Percentiles rank a stretch among this genome's conserved stretches.
Evolutionary conservation across 352 stramenopile genomes (phyloP).

Genomic region (Phytophthora quininea): DNA sequence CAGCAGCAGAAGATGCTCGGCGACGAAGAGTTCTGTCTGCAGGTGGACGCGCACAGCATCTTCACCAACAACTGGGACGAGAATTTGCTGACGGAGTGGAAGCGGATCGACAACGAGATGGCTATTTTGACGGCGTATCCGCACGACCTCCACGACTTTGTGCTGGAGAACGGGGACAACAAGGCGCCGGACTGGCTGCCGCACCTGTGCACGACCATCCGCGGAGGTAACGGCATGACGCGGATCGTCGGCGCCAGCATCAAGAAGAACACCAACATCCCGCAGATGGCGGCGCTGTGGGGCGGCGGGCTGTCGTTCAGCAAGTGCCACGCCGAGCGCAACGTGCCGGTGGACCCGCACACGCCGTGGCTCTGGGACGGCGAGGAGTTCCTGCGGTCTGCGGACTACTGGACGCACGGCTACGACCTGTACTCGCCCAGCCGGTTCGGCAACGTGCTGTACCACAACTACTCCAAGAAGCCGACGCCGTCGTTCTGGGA

Average conservation of each 20-base stretch:
- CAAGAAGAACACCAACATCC: conserved; percentile 70
- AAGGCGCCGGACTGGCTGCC: conserved; percentile 54
- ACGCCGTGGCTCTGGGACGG: conserved; percentile 75
- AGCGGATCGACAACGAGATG: conserved; percentile 76
- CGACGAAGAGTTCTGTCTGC: conserved; percentile 82
- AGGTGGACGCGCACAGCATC: conserved; percentile 82
- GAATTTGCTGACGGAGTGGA: conserved; percentile 73
- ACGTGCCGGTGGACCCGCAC: conserved; percentile 67
- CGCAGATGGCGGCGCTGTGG: conserved; percentile 69
- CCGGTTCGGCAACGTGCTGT: conserved; percentile 53
- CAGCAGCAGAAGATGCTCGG: conserved; percentile 76
- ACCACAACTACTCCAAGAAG: conserved; percentile 56
- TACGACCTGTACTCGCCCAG: conserved; percentile 74
- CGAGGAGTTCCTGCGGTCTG: conserved; percentile 61
- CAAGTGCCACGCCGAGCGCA: conserved; percentile 76
- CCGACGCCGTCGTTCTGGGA: too few species aligned
- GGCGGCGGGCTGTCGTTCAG: conserved; percentile 72
- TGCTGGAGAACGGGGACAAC: conserved; percentile 80
- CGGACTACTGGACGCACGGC: conserved; percentile 59
- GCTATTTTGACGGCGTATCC: conserved; percentile 80
- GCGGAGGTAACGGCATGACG: conserved; percentile 57
- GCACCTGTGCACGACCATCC: conserved; percentile 75
- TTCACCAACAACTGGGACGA: conserved; percentile 85
- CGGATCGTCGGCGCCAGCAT: conserved; percentile 79
- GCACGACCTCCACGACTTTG: conserved; percentile 75